Base-by-base conservation (phyloP, 129 eudicot species). In the Erigeron canadensis region DNA sequence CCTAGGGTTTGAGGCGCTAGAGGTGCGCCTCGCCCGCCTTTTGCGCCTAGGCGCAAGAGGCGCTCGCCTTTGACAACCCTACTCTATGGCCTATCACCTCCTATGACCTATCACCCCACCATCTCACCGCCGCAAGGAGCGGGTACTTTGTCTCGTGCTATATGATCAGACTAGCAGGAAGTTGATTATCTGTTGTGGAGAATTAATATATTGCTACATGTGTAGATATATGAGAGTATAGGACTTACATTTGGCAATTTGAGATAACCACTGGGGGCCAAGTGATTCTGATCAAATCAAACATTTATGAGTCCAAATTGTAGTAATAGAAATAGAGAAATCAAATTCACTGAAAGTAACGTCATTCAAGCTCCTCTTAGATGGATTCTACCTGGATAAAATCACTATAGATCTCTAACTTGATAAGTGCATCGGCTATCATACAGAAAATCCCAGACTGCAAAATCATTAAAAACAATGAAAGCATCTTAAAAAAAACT, bases 191-290 rank as follows among this genome's bases (percentile, higher is more conserved):
- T 28, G 34, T 28, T 28, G 34, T 28, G 34, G 34, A 28, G 34
- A 28, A 28, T 28, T 28, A 28, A 28, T 1, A 10, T 44, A 44
- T 44, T 1, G 11, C 48, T 34, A 37, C 18, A 4, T 13, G n/a
- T n/a, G n/a, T n/a, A n/a, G n/a, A 54, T 55, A 38, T 9, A 61
- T 4, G 13, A 61, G 8, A 55, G 46, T 19, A 46, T 17, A 18
- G 42, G 72, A 80, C 98, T 87, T 62, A 89, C 98, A 63, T 81
- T 93, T 74, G 98, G 98, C 65, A 93, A 71, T 70, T 93, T 93
- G 37, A 89, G 92, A 81, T 93, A 93, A 73, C 98, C 98, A 78
- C 96, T 87, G 28, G 98, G 98, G 73, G 98, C 98, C 87, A 93
- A 82, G 81, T 89, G 96, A 71, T 81, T 93, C 96, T 89, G 71